phyloP scores from a whole-genome alignment of 805 yeast species.

The Starmera quercuum region DNA sequence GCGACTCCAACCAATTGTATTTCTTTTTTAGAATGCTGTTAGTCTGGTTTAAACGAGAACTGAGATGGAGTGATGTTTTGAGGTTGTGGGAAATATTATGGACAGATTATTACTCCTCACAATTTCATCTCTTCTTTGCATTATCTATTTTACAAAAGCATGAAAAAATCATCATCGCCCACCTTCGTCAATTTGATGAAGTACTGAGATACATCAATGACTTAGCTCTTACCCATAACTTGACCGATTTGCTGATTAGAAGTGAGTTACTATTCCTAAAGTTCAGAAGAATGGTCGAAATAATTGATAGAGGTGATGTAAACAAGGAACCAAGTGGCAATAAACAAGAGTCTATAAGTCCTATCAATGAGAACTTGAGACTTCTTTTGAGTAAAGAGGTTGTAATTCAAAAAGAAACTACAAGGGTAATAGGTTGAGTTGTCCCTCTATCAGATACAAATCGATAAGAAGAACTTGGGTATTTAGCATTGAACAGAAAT shows the following conservation, averaged over 20 bases:
- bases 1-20: conserved; percentile 85
- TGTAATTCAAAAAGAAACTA: conserved; percentile 54
- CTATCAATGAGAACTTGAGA: conserved; percentile 46
- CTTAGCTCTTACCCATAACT: conserved; percentile 64
- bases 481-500: conserved; percentile 9
- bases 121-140: conserved; percentile 82
- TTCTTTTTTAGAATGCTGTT: conserved; percentile 92
- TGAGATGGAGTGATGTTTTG: conserved; percentile 68
- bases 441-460: neutral
- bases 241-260: conserved; percentile 72
- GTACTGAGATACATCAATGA: conserved; percentile 91
- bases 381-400: conserved; percentile 50
- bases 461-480: neutral
- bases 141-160: conserved; percentile 85
- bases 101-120: conserved; percentile 82
- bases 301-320: conserved; percentile 42
- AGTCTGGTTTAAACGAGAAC: conserved; percentile 93
- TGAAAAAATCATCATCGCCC: conserved; percentile 67
- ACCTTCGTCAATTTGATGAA: conserved; percentile 78
- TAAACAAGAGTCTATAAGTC: conserved; percentile 12
- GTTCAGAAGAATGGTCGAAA: conserved; percentile 71
- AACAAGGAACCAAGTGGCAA: neutral
- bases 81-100: conserved; percentile 88
- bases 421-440: conserved; percentile 17
- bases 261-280: conserved; percentile 78